Base-by-base conservation (phyloP, 192 early-diverging fungal genomes). In the Podila epicladia region DNA sequence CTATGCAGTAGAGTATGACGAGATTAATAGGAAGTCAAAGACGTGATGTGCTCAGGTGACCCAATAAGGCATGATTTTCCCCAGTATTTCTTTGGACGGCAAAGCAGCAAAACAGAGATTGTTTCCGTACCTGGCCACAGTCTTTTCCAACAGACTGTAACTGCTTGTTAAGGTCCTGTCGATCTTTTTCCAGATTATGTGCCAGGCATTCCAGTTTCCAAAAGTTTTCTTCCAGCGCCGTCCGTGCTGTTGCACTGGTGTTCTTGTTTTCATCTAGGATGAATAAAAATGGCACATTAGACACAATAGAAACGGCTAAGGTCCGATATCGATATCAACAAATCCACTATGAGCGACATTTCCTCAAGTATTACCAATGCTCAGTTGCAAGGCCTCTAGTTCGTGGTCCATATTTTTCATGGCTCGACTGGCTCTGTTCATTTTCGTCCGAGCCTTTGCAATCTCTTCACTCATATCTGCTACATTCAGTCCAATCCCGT, bases 211-310 rank as follows among this genome's bases (percentile, higher is more conserved):
- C 77, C 5, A 80, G 31, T 35, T 62, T 66, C 77, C 77, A 80
- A 65, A 73, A 73, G 58, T 80, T 80, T 48, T 80, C 77, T n/a
- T 80, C 77, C 20, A 80, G 63, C 2, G 77, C 77, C 20, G 77
- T 49, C 61, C 77, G 72, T 22, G 70, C 62, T 4, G 59, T 69
- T 5, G 77, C 77, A 65, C 51, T 73, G 13, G 77, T 64, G 24
- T 50, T 67, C 48, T 80, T 80, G 71, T 57, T 72, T 61, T 69
- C 66, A 62, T 80, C 77, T 80, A 72, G 20, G 53, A 24, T 24
- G 53, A n/a, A 24, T 55, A n/a, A 24, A 53, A 53, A 53, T 0
- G 6, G 50, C n/a, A 22, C 3, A 1, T 0, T 53, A 3, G n/a
- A n/a, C n/a, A 22, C 3, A 1, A 3, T 53, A 3, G n/a, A n/a